Conservation (phyloP, 345 rosid genomes). For the Syzygium aromaticum region DNA sequence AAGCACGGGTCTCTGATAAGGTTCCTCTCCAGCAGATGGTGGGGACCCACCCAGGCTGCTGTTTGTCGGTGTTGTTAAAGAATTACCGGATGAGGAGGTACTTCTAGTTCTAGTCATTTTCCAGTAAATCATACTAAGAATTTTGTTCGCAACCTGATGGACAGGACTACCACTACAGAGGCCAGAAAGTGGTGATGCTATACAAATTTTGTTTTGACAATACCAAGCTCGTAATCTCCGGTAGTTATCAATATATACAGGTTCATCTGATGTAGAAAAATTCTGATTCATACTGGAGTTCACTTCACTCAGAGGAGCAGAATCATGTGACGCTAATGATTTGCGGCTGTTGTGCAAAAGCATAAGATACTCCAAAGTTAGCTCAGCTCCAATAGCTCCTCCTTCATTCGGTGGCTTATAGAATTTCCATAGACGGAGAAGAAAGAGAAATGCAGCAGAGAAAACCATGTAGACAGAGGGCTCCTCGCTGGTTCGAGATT, state of each 20-base stretch:
- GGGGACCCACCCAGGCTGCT: slow-evolving; percentile 26
- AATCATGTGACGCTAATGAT: slow-evolving; percentile 4
- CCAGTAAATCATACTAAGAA: slow-evolving; percentile 49
- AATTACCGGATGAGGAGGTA: slow-evolving; percentile 20
- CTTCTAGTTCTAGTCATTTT: slow-evolving; percentile 33
- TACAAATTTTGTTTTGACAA: slow-evolving; percentile 46
- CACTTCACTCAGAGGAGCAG: slow-evolving; percentile 16
- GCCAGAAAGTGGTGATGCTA: slow-evolving; percentile 47
- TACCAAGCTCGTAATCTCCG: slow-evolving; percentile 62
- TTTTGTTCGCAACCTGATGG: slow-evolving; percentile 44
- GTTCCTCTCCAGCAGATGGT: slow-evolving; percentile 29
- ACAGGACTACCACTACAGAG: slow-evolving; percentile 40
- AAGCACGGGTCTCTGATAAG: slow-evolving; percentile 37
- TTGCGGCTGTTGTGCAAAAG: slow-evolving; percentile 32
- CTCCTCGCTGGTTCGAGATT: slow-evolving; percentile 18
- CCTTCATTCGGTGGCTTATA: slow-evolving; percentile 43
- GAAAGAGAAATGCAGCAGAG: slow-evolving; percentile 57
- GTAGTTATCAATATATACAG: slow-evolving; percentile 36
- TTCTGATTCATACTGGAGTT: slow-evolving; percentile 7
- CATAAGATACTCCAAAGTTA: slow-evolving; percentile 49
- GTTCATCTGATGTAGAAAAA: slow-evolving; percentile 18
- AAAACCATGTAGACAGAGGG: slow-evolving; percentile 48
- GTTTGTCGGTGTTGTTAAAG: slow-evolving; percentile 22
- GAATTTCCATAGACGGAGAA: slow-evolving; percentile 72
- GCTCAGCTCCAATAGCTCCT: slow-evolving; percentile 31